Percentiles rank a stretch among this genome's conserved stretches.
Evolutionary conservation across 257 asterid species (phyloP).

Genomic region (Solanum etuberosum): DNA sequence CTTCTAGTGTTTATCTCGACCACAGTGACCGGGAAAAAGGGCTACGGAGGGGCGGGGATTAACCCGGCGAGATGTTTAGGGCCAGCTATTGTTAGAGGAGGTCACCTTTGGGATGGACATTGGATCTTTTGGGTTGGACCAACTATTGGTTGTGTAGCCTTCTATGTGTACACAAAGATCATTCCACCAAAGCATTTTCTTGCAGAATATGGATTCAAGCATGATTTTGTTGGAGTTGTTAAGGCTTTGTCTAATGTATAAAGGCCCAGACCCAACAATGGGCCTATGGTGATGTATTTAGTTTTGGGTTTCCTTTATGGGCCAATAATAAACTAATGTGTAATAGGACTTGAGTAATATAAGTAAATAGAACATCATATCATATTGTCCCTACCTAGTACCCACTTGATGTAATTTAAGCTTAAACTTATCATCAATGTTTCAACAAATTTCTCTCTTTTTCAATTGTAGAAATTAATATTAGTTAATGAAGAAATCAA

Average conservation of each 20-base stretch:
- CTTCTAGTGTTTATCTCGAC: constrained; percentile 52
- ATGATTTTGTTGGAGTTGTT: constrained; percentile 38
- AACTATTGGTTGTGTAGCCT: constrained; percentile 32
- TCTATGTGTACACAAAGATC: constrained; percentile 58
- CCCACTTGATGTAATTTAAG: not conserved
- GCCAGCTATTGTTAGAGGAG: constrained; percentile 65
- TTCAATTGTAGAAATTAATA: no score
- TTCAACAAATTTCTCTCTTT: no score
- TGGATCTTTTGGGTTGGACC: constrained; percentile 88
- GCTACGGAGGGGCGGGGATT: constrained; percentile 58
- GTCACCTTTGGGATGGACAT: constrained; percentile 67
- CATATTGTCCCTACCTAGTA: not conserved
- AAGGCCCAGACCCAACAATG: not conserved
- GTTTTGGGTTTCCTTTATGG: not conserved
- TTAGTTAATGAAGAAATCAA: no score
- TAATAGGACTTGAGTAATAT: not conserved
- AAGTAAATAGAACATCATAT: not conserved
- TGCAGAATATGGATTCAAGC: constrained; percentile 33
- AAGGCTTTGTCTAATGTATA: constrained; percentile 18
- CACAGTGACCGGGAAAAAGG: constrained; percentile 38
- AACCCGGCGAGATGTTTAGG: constrained; percentile 77
- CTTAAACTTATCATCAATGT: not conserved
- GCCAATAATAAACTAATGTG: not conserved
- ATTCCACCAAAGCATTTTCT: constrained; percentile 51
- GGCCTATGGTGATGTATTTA: not conserved